Conservation (phyloP, 805 yeast species). For the Scheffersomyces stipitis region DNA sequence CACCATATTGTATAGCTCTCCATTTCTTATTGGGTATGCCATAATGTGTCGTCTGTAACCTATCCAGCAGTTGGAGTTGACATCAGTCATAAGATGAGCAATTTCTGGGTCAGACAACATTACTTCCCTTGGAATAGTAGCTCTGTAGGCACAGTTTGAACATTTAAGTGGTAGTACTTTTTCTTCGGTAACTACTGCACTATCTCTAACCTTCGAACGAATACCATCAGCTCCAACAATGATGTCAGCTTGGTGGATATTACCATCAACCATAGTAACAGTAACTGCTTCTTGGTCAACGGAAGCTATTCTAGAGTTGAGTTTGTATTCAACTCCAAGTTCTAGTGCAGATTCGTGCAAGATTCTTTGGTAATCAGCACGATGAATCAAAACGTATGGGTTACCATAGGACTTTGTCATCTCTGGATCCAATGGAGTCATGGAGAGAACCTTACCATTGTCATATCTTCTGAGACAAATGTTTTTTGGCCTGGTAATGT, state of each 20-base stretch:
- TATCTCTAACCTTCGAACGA: conserved; percentile 9
- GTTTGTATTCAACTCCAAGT: neutral
- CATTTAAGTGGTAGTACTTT: conserved; percentile 8
- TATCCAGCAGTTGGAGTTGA: conserved; percentile 16
- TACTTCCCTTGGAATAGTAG: conserved; percentile 11
- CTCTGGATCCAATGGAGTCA: neutral
- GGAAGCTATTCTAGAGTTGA: neutral
- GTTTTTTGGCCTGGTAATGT: neutral
- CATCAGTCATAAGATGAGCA: conserved; percentile 14
- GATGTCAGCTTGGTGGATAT: neutral
- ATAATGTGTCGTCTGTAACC: conserved; percentile 16
- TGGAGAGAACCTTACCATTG: neutral
- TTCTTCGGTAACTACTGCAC: conserved; percentile 10
- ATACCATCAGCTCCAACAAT: neutral
- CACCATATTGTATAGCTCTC: conserved; percentile 13
- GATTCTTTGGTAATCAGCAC: neutral
- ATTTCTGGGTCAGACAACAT: conserved; percentile 14
- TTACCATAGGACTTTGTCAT: neutral
- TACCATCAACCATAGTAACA: neutral
- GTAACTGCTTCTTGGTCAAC: neutral
- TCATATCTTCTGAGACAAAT: neutral
- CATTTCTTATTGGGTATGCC: conserved; percentile 15
- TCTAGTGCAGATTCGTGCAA: neutral
- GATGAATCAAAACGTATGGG: neutral
- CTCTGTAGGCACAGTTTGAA: conserved; percentile 10